A percentile compares a stretch with the other conserved stretches of the same genome.
Evolutionary conservation across 495 filamentous ascomycete species (phyloP).

Genomic region (Daldinia decipiens): DNA sequence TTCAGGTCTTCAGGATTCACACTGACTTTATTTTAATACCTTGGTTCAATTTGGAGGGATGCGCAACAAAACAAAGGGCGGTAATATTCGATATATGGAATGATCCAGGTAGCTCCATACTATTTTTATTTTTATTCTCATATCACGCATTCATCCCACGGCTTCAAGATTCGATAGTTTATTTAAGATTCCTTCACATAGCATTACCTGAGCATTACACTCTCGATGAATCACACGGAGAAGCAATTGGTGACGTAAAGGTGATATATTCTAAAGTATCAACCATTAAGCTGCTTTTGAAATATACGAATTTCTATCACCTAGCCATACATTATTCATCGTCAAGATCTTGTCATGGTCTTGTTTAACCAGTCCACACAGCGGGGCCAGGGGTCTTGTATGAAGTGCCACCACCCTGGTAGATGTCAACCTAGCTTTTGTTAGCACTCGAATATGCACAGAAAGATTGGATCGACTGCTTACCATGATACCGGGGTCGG

Average conservation of each 20-base stretch:
- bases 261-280: constrained; percentile 22
- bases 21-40: too few species aligned
- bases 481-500: constrained; percentile 63
- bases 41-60: too few species aligned
- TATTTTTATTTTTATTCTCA: too few species aligned
- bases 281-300: constrained; percentile 11
- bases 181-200: neutral
- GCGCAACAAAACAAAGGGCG: too few species aligned
- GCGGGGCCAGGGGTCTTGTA: constrained; percentile 62
- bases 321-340: constrained; percentile 2
- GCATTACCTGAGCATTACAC: neutral
- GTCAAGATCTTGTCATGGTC: neutral
- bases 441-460: constrained; percentile 1
- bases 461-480: constrained; percentile 16
- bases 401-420: constrained; percentile 54
- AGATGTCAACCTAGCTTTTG: constrained; percentile 57
- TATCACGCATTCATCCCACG: too few species aligned
- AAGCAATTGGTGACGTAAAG: neutral
- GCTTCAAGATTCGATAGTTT: too few species aligned
- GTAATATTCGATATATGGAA: too few species aligned
- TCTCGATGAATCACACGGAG: neutral
- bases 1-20: too few species aligned
- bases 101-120: too few species aligned
- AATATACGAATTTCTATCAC: constrained; percentile 5
- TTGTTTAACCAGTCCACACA: constrained; percentile 59